These are phyloP conservation scores for Arachnomyces sp. DNA, from an alignment of 2,329 filamentous ascomycete species.

Conservation along the genomic window DNA sequence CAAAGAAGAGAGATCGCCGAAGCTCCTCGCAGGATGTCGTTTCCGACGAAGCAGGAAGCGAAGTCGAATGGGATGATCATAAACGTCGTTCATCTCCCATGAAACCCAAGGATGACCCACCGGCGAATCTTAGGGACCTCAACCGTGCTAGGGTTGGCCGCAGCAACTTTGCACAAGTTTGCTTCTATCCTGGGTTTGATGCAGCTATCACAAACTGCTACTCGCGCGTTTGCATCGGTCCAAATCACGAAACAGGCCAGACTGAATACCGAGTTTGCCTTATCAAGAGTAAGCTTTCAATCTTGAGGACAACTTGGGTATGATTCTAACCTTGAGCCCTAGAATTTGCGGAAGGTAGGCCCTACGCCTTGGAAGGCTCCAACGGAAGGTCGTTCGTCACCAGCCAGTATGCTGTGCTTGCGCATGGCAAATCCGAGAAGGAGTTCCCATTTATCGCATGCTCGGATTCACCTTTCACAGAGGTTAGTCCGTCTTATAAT, in stretches of 20 bases:
- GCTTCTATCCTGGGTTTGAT: conserved; percentile 88
- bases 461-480: conserved; percentile 78
- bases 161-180: conserved; percentile 79
- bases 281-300: conserved; percentile 62
- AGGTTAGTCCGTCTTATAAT: conserved; percentile 47
- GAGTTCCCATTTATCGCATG: conserved; percentile 87
- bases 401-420: conserved; percentile 73
- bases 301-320: conserved; percentile 4
- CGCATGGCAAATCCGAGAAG: conserved; percentile 74
- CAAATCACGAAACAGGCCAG: conserved; percentile 62
- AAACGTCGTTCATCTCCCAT: conserved; percentile 45
- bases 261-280: conserved; percentile 81
- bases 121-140: conserved; percentile 69
- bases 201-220: conserved; percentile 75
- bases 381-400: conserved; percentile 73
- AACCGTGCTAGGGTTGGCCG: conserved; percentile 78
- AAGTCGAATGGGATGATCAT: conserved; percentile 66
- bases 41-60: conserved; percentile 66
- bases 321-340: conserved; percentile 18
- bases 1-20: conserved; percentile 50
- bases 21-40: conserved; percentile 55
- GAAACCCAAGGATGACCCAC: conserved; percentile 56
- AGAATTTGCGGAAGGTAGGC: conserved; percentile 72
- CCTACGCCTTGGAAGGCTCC: conserved; percentile 70
- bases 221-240: conserved; percentile 73